Percentiles rank a stretch among this genome's conserved stretches.
phyloP scores from a whole-genome alignment of 129 eudicot species.

The Tagetes erecta region DNA sequence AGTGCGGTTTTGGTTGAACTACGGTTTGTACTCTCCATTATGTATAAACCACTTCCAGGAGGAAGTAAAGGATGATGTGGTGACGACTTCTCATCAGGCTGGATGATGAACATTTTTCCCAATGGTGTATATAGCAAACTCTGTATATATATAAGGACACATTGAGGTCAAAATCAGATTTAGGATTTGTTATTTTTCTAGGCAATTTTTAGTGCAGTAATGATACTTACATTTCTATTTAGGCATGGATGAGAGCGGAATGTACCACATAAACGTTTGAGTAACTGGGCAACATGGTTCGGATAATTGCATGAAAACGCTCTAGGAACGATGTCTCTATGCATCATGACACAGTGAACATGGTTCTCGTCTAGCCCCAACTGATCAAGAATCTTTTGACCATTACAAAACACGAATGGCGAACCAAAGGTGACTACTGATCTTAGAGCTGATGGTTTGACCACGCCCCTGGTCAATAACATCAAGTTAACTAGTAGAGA shows the following conservation, averaged over 20 bases:
- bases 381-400: slow-evolving; percentile 56
- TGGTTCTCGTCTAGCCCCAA: slow-evolving; percentile 62
- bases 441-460: slow-evolving; percentile 56
- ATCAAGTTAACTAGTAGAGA: slow-evolving; percentile 72
- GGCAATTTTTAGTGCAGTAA: neutral
- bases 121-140: slow-evolving; percentile 73
- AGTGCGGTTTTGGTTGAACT: slow-evolving; percentile 49
- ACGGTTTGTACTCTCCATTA: slow-evolving; percentile 42
- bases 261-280: slow-evolving; percentile 70
- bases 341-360: slow-evolving; percentile 65
- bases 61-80: slow-evolving; percentile 90
- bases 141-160: slow-evolving; percentile 42
- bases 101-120: slow-evolving; percentile 88
- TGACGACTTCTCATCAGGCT: slow-evolving; percentile 72
- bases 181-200: neutral
- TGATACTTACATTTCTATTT: slow-evolving; percentile 58
- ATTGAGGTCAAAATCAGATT: neutral
- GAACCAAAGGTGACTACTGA: slow-evolving; percentile 77
- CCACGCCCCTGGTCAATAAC: slow-evolving; percentile 60
- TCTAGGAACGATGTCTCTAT: slow-evolving; percentile 86
- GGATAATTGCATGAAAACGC: slow-evolving; percentile 93
- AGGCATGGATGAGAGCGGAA: slow-evolving; percentile 82
- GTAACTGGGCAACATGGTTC: slow-evolving; percentile 57
- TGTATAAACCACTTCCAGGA: slow-evolving; percentile 61
- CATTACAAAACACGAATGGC: slow-evolving; percentile 69